Conservation (phyloP, 2,329 filamentous ascomycete genomes). For the Diaporthe helianthi region DNA sequence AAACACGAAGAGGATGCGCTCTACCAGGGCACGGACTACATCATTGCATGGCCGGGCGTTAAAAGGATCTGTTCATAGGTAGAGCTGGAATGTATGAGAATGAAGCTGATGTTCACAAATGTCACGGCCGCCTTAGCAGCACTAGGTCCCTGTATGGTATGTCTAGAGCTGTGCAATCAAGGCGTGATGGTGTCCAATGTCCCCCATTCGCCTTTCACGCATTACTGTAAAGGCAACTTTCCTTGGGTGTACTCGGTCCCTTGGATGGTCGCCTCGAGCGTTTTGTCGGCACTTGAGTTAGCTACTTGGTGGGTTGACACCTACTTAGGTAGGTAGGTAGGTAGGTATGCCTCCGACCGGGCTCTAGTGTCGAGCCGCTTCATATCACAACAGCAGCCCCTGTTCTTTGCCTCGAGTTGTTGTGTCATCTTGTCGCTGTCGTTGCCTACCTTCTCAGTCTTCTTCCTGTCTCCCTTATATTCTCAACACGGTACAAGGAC, state of each 20-base stretch:
- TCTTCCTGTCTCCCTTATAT: not conserved
- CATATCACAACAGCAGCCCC: not conserved
- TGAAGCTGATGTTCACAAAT: conserved; percentile 29
- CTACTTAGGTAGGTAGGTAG: no score
- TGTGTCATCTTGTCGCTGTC: not conserved
- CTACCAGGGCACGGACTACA: conserved; percentile 7
- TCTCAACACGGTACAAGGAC: not conserved
- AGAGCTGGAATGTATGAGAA: conserved; percentile 32
- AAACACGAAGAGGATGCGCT: conserved; percentile 20
- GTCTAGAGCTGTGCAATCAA: not conserved
- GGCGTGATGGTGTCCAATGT: not conserved
- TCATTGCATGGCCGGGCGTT: conserved; percentile 36
- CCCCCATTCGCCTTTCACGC: no score
- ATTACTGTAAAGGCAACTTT: not conserved
- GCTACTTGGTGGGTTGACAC: not conserved
- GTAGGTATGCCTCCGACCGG: not conserved
- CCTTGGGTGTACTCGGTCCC: not conserved
- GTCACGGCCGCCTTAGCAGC: not conserved
- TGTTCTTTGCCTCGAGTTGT: not conserved
- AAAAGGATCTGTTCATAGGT: conserved; percentile 29
- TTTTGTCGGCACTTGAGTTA: not conserved
- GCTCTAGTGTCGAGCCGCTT: not conserved
- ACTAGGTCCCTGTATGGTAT: not conserved
- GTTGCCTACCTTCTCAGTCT: not conserved
- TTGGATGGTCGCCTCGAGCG: not conserved